Evolutionary conservation across 1,139 yeast species (phyloP).

Genomic region (Pichia sp.): DNA sequence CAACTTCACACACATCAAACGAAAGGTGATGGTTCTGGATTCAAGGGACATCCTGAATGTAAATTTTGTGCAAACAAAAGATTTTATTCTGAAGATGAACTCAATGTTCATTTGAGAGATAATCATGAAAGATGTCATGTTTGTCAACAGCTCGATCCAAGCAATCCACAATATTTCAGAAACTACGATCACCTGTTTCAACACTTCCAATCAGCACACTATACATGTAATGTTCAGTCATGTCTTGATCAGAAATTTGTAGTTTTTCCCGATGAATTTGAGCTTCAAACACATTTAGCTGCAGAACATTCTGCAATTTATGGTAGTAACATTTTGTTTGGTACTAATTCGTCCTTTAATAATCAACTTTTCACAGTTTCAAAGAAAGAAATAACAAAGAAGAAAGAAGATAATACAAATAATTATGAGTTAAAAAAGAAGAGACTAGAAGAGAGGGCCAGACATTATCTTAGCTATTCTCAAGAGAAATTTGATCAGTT

Average conservation of each 20-base stretch:
- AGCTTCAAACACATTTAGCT: slow-evolving; percentile 80
- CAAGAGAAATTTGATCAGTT: slow-evolving; percentile 43
- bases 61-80: slow-evolving; percentile 67
- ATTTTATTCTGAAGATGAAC: slow-evolving; percentile 86
- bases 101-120: slow-evolving; percentile 74
- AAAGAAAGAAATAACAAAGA: slow-evolving; percentile 4
- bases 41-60: slow-evolving; percentile 86
- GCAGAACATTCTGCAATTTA: slow-evolving; percentile 64
- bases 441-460: slow-evolving; percentile 80
- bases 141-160: slow-evolving; percentile 66
- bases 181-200: slow-evolving; percentile 65
- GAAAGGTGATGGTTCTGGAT: slow-evolving; percentile 64
- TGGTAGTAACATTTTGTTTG: slow-evolving; percentile 37
- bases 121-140: slow-evolving; percentile 84
- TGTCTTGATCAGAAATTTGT: slow-evolving; percentile 89
- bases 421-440: slow-evolving; percentile 34
- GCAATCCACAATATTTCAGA: slow-evolving; percentile 67
- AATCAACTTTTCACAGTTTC: slow-evolving; percentile 56
- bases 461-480: slow-evolving; percentile 60
- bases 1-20: slow-evolving; percentile 64
- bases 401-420: not conserved
- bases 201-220: slow-evolving; percentile 72
- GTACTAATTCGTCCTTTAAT: slow-evolving; percentile 37
- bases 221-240: slow-evolving; percentile 67
- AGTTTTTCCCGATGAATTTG: slow-evolving; percentile 82